Evolutionary conservation across 805 yeast species (phyloP).

Genomic region (Sugiyamaella qingdaonensis): DNA sequence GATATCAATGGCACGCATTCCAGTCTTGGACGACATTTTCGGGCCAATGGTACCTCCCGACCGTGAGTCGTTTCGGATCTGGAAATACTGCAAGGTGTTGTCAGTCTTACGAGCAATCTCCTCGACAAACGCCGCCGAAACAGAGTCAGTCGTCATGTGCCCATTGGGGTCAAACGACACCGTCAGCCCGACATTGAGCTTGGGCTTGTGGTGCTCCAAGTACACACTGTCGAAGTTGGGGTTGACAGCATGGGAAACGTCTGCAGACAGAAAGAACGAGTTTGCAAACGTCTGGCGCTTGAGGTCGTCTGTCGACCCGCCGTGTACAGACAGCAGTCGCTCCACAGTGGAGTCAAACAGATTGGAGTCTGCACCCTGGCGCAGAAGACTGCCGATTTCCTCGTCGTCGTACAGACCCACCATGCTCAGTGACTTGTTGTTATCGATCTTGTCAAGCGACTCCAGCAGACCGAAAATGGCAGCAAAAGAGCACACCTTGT

Average conservation of each 20-base stretch:
- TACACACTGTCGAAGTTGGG: constrained; percentile 61
- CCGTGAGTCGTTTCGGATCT: constrained; percentile 77
- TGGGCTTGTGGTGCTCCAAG: constrained; percentile 73
- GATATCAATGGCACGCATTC: constrained; percentile 59
- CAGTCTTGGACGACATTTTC: constrained; percentile 36
- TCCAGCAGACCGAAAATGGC: constrained; percentile 60
- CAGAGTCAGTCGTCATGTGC: constrained; percentile 77
- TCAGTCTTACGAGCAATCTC: constrained; percentile 62
- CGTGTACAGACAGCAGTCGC: constrained; percentile 34
- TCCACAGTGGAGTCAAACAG: constrained; percentile 59
- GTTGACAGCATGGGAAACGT: constrained; percentile 75
- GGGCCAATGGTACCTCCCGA: constrained; percentile 91
- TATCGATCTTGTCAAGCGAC: constrained; percentile 26
- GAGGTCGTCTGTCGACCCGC: constrained; percentile 32
- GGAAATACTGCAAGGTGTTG: constrained; percentile 72
- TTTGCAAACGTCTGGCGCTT: constrained; percentile 54
- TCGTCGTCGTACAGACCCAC: constrained; percentile 74
- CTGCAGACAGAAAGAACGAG: constrained; percentile 76
- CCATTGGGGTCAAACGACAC: constrained; percentile 74
- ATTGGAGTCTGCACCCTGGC: constrained; percentile 79
- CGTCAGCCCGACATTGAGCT: constrained; percentile 72
- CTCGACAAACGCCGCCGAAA: constrained; percentile 65
- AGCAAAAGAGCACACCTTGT: constrained; percentile 72
- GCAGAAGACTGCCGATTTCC: constrained; percentile 71
- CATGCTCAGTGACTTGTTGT: constrained; percentile 37